phyloP scores from a whole-genome alignment of 306 rosid species.

The Castanea crenata region DNA sequence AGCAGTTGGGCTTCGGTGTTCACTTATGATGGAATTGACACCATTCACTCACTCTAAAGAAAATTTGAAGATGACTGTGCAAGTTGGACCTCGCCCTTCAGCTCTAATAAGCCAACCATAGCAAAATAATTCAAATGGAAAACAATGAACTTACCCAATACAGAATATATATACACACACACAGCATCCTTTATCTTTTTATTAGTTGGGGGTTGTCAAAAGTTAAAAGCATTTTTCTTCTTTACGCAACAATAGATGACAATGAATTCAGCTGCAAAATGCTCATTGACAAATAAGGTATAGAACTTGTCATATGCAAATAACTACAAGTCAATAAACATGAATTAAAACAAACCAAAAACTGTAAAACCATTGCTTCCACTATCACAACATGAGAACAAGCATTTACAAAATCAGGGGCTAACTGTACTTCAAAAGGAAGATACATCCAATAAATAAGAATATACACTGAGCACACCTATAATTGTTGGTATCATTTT shows the following conservation, averaged over 20 bases:
- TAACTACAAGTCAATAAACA: neutral
- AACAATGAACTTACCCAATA: neutral
- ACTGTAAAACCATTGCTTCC: conserved; percentile 2
- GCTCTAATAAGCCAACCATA: neutral
- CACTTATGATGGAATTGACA: neutral
- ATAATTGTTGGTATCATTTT: conserved; percentile 58
- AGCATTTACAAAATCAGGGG: no score
- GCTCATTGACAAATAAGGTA: conserved; percentile 1
- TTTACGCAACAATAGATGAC: neutral
- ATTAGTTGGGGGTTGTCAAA: neutral
- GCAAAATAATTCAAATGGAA: neutral
- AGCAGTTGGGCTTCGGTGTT: neutral
- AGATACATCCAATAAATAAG: conserved; percentile 5
- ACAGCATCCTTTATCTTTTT: neutral
- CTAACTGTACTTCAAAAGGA: neutral
- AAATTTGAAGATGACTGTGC: no score
- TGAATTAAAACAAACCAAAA: neutral
- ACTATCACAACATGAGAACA: neutral
- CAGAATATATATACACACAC: no score
- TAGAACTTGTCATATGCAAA: neutral
- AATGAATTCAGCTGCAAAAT: conserved; percentile 1
- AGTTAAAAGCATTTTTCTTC: neutral
- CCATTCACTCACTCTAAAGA: neutral
- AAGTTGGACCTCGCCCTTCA: neutral
- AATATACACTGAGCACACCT: conserved; percentile 52